Conservation (phyloP, 1,284 basidiomycete species). For the Rhizopogon parksii region DNA sequence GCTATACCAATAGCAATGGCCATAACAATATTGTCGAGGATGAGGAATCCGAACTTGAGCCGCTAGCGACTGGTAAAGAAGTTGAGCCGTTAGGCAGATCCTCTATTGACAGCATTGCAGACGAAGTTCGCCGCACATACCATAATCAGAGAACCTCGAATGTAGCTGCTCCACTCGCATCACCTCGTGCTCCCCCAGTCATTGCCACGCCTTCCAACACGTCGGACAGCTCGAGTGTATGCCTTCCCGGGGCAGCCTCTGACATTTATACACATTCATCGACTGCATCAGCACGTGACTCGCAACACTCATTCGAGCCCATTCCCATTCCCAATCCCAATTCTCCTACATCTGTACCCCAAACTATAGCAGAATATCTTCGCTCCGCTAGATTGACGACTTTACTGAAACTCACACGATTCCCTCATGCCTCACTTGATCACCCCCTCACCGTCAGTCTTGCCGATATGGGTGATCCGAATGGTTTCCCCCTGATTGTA, state of each 20-base stretch:
- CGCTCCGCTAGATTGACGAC: conserved; percentile 81
- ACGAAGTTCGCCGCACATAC: conserved; percentile 67
- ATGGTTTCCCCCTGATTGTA: conserved; percentile 81
- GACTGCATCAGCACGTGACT: conserved; percentile 37
- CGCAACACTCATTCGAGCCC: conserved; percentile 41
- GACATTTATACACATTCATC: conserved; percentile 23
- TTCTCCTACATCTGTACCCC: conserved; percentile 46
- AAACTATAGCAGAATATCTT: conserved; percentile 76
- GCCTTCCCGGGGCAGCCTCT: conserved; percentile 13
- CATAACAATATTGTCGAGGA: conserved; percentile 38
- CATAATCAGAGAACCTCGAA: conserved; percentile 49
- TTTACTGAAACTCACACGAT: conserved; percentile 69
- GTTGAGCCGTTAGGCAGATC: conserved; percentile 62
- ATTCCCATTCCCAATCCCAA: conserved; percentile 33
- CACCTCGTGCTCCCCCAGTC: conserved; percentile 25
- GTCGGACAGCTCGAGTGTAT: conserved; percentile 24
- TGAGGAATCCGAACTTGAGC: conserved; percentile 45
- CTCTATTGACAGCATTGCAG: conserved; percentile 76
- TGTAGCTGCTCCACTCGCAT: conserved; percentile 23
- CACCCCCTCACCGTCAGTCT: conserved; percentile 80
- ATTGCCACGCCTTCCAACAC: conserved; percentile 20
- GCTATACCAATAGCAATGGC: conserved; percentile 41
- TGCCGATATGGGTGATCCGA: conserved; percentile 81
- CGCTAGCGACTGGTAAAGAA: conserved; percentile 47
- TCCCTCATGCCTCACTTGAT: conserved; percentile 69